Percentiles rank a stretch among this genome's conserved stretches.
phyloP scores from a whole-genome alignment of 2,329 filamentous ascomycete genomes.

The Macrophomina phaseolina region DNA sequence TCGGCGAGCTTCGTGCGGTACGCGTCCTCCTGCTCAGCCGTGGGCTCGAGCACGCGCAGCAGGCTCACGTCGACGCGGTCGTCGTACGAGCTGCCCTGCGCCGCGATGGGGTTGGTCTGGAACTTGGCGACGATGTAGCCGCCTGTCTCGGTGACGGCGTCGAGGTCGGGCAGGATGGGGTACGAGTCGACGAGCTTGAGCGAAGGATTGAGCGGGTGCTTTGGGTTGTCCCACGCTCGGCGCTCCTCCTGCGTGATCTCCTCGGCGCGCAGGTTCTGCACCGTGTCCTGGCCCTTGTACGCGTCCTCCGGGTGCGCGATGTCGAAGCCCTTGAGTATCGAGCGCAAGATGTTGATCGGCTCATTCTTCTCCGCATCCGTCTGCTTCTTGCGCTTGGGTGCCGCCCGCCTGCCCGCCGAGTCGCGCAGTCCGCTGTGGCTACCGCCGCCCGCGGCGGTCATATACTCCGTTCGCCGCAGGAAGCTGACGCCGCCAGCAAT shows the following conservation, averaged over 20 bases:
- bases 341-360: constrained; percentile 64
- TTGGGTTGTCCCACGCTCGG: constrained; percentile 65
- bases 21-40: constrained; percentile 51
- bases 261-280: constrained; percentile 59
- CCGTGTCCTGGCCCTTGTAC: constrained; percentile 70
- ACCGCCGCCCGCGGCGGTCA: constrained; percentile 62
- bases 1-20: constrained; percentile 36
- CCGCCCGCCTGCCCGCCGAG: constrained; percentile 45
- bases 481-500: constrained; percentile 85
- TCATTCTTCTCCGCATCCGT: constrained; percentile 58
- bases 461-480: constrained; percentile 94
- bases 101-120: constrained; percentile 61
- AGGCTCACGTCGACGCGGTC: constrained; percentile 64
- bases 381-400: constrained; percentile 41
- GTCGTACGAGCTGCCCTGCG: constrained; percentile 57
- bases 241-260: constrained; percentile 59
- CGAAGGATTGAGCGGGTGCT: constrained; percentile 63
- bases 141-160: constrained; percentile 64
- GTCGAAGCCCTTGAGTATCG: constrained; percentile 68
- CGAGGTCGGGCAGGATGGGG: constrained; percentile 65
- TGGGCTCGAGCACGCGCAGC: constrained; percentile 55
- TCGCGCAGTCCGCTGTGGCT: constrained; percentile 46
- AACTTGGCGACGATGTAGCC: constrained; percentile 67
- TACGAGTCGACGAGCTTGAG: constrained; percentile 65
- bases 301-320: constrained; percentile 67